Evolutionary conservation across 495 filamentous ascomycete species (phyloP).

Genomic region (Neurospora tetraspora): DNA sequence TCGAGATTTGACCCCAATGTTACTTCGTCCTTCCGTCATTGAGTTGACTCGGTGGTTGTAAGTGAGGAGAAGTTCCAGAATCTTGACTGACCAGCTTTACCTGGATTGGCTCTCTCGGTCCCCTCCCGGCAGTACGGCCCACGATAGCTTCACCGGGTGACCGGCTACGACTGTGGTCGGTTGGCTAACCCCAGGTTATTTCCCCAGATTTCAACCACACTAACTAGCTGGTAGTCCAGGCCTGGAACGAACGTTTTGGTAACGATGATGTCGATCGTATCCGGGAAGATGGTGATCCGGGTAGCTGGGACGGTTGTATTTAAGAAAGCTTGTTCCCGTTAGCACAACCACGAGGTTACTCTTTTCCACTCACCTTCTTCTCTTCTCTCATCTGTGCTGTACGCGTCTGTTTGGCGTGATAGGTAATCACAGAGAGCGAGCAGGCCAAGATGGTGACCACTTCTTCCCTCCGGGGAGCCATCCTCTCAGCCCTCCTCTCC

Average conservation of each 20-base stretch:
- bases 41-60: background rate
- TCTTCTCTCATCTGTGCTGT: background rate
- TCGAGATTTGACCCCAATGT: background rate
- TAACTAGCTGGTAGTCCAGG: background rate
- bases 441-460: background rate
- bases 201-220: background rate
- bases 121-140: background rate
- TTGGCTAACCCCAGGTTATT: background rate
- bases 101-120: background rate
- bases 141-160: background rate
- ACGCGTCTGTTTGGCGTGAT: background rate
- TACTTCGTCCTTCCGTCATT: background rate
- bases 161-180: background rate
- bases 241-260: background rate
- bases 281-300: background rate
- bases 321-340: background rate
- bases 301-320: background rate
- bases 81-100: background rate
- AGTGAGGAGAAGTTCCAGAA: background rate
- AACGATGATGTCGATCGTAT: background rate
- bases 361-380: background rate
- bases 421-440: background rate
- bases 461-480: background rate
- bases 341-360: background rate
- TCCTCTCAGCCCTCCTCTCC: slow-evolving; percentile 1